Evolutionary conservation across 1,284 basidiomycete genomes (phyloP).

Genomic region (Naganishia liquefaciens): DNA sequence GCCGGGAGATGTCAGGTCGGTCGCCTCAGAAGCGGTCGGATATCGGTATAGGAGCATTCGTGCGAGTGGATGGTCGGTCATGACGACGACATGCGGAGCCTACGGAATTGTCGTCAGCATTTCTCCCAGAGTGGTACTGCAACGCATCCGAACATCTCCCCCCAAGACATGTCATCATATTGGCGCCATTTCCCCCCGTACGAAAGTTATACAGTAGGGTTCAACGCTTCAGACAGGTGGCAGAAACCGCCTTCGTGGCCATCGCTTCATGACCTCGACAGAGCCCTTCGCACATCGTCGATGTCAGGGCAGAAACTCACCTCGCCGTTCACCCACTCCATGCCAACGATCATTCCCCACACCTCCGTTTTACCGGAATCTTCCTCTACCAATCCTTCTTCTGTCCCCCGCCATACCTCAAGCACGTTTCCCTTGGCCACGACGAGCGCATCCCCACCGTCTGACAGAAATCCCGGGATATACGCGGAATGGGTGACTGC

Average conservation of each 20-base stretch:
- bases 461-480: slow-evolving; percentile 39
- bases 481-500: slow-evolving; percentile 46
- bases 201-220: no score
- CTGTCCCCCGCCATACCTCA: slow-evolving; percentile 48
- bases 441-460: slow-evolving; percentile 40
- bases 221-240: neutral
- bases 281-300: neutral
- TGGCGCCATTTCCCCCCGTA: neutral
- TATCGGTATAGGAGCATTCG: slow-evolving; percentile 47
- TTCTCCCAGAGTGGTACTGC: no score
- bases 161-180: no score
- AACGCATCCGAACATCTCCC: no score
- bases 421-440: slow-evolving; percentile 49
- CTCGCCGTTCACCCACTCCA: slow-evolving; percentile 42
- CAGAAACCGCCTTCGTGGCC: neutral
- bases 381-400: slow-evolving; percentile 39
- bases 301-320: slow-evolving; percentile 36
- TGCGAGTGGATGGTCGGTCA: slow-evolving; percentile 48
- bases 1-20: slow-evolving; percentile 29
- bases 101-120: slow-evolving; percentile 27
- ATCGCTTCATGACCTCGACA: neutral
- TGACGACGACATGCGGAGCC: slow-evolving; percentile 47
- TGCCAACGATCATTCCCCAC: slow-evolving; percentile 51
- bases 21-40: neutral
- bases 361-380: slow-evolving; percentile 40